These are phyloP conservation scores for Sugiyamaella americana DNA, from an alignment of 805 yeast species.

Conservation along the genomic window DNA sequence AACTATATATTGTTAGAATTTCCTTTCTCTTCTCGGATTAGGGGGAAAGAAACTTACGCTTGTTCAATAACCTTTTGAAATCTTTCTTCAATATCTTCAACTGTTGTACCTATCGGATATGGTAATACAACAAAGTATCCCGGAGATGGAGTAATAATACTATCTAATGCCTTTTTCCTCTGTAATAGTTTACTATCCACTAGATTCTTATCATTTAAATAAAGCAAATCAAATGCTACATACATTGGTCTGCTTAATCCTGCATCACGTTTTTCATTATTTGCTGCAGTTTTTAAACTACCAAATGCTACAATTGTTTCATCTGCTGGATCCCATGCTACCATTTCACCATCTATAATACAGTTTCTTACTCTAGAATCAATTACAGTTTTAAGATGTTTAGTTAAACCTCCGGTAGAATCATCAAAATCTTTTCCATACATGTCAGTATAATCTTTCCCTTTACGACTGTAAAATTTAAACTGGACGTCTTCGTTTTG, in stretches of 20 bases:
- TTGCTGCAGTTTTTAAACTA: conserved; percentile 63
- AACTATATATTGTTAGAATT: conserved; percentile 18
- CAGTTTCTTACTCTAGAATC: conserved; percentile 29
- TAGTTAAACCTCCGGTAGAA: conserved; percentile 47
- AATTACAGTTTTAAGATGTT: conserved; percentile 40
- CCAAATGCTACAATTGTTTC: conserved; percentile 68
- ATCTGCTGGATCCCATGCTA: conserved; percentile 63
- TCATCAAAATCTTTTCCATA: conserved; percentile 51
- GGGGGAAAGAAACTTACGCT: background rate
- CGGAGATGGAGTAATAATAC: conserved; percentile 39
- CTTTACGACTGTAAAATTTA: conserved; percentile 57
- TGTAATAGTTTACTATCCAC: conserved; percentile 47
- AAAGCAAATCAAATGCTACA: conserved; percentile 66
- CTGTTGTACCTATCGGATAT: conserved; percentile 38
- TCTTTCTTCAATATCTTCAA: conserved; percentile 49
- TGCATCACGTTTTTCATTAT: conserved; percentile 41
- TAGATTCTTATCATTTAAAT: conserved; percentile 60
- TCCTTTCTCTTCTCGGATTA: background rate
- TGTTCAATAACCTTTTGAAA: conserved; percentile 52
- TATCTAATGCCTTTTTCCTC: conserved; percentile 48
- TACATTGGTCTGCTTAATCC: conserved; percentile 25
- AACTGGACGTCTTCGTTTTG: conserved; percentile 25
- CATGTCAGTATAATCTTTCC: conserved; percentile 63
- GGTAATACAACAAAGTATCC: conserved; percentile 25
- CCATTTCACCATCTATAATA: conserved; percentile 88